Percentiles rank a stretch among this genome's conserved stretches.
phyloP scores from a whole-genome alignment of 75 land plant genomes.

The Cupressus sempervirens region DNA sequence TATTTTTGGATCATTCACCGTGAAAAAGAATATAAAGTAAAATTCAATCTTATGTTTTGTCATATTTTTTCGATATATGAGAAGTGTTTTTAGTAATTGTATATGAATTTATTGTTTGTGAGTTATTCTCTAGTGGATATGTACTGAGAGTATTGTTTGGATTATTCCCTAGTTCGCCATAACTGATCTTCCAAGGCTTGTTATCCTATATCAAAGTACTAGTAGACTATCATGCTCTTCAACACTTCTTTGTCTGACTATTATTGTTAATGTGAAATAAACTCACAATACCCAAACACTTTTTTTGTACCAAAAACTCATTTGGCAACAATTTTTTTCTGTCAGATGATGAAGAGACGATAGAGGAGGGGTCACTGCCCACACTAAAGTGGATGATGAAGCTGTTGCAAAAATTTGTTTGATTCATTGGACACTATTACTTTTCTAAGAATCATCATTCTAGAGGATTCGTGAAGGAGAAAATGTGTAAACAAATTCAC shows the following conservation, averaged over 20 bases:
- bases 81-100: no score
- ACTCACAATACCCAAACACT: neutral
- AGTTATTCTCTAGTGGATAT: neutral
- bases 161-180: neutral
- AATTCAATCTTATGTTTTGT: neutral
- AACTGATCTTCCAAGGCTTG: neutral
- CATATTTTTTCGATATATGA: neutral
- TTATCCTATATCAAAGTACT: neutral
- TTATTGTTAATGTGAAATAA: no score
- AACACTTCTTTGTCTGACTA: neutral
- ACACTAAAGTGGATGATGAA: neutral
- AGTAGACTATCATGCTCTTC: neutral
- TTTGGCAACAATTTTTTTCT: slow-evolving; percentile 7
- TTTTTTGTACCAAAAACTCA: neutral
- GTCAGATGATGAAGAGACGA: neutral
- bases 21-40: neutral
- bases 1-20: neutral
- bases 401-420: no score
- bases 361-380: slow-evolving; percentile 11
- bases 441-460: no score
- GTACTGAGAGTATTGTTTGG: neutral
- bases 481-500: no score
- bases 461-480: no score
- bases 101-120: neutral
- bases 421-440: no score